Conservation (phyloP, 225 moss, liverwort and hornwort species). For the Rhytidiadelphus loreus region DNA sequence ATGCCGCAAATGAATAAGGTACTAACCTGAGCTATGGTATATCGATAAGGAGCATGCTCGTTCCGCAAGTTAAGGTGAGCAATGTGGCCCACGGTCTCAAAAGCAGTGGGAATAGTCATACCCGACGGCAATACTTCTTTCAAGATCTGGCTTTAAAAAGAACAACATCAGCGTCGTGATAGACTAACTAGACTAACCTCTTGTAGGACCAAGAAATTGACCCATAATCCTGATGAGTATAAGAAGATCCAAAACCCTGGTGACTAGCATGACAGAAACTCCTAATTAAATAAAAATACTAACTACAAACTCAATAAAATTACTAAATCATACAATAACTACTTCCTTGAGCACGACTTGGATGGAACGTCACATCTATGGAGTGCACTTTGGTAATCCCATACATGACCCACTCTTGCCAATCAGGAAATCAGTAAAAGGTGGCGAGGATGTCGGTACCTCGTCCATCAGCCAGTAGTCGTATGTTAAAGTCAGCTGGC, state of each 20-base stretch:
- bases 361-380: neutral
- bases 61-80: conserved; percentile 67
- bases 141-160: conserved; percentile 46
- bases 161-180: neutral
- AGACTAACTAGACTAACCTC: neutral
- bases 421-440: neutral
- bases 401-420: neutral
- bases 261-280: neutral
- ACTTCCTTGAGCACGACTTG: neutral
- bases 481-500: conserved; percentile 68
- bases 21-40: conserved; percentile 77
- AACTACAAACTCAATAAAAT: neutral
- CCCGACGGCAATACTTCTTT: conserved; percentile 53
- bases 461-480: conserved; percentile 87
- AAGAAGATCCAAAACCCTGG: neutral
- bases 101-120: conserved; percentile 46
- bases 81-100: conserved; percentile 76
- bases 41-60: conserved; percentile 65
- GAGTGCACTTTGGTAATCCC: neutral
- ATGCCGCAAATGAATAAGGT: neutral
- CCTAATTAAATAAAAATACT: neutral
- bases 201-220: neutral
- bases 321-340: neutral
- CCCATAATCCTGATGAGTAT: neutral
- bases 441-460: conserved; percentile 19